Base-by-base conservation (phyloP, 225 moss, liverwort and hornwort genomes). In the Polytrichum formosum region DNA sequence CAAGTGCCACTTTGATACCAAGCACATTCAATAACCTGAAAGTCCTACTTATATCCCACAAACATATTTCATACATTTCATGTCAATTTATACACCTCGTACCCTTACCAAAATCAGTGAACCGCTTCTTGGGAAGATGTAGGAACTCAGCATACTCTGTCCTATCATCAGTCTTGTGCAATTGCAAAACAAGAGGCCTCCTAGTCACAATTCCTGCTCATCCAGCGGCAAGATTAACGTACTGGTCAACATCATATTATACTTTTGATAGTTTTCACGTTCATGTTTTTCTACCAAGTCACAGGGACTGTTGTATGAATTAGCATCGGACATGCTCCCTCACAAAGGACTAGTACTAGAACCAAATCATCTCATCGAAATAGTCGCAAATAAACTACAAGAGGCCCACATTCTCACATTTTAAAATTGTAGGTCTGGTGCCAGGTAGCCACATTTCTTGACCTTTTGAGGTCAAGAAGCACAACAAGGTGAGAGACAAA, bases 181-280 rank as follows among this genome's bases (percentile, higher is more conserved):
- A 79, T 84, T 96, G 93, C 70, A 96, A 67, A 56, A 93, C 96
- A 25, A 96, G 85, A 64, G 93, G 96, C 30, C 96, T 83, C 70
- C 93, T 78, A 18, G 93, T 96, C 60, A 96, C 96, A 72, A 93
- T 96, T 28, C 93, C 90, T 92, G 76, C 18, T 66, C 35, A 29
- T 6, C 28, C 5, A 66, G 65, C 21, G 28, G 7, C 13, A 13
- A 46, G 16, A 46, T 46, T 46, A 46, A 16, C 13, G 46, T 46
- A 46, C 46, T 46, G 46, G 13, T 46, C 46, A 46, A 46, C 46
- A 3, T 16, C 46, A 46, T 46, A 3, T 46, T 46, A 13, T 4
- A 4, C 16, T 46, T 46, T 13, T 46, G 46, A 46, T 46, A 13
- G 16, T 46, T 46, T 46, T 13, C 46, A 46, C 46, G 46, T 16